Evolutionary conservation across 345 rosid genomes (phyloP).

Genomic region (Eucalyptus coolabah): DNA sequence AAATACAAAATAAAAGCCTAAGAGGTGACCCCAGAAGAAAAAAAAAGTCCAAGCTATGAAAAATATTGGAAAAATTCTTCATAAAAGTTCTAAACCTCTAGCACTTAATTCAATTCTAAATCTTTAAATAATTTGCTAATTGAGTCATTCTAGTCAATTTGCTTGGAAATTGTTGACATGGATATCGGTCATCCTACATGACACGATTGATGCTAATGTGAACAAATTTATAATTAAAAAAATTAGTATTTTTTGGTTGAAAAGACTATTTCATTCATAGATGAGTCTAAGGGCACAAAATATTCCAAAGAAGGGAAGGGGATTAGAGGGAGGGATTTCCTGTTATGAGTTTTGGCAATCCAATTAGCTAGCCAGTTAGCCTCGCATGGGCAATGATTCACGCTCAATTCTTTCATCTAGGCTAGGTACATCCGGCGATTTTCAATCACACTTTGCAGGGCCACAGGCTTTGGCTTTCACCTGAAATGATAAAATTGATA

Average conservation of each 20-base stretch:
- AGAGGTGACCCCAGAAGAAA: background rate
- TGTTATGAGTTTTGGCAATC: background rate
- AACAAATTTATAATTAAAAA: too few relatives aligned
- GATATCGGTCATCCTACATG: accelerated
- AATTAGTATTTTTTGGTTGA: background rate
- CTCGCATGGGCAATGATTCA: background rate
- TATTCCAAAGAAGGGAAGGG: background rate
- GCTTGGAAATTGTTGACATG: background rate
- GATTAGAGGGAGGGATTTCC: background rate
- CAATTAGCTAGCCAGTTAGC: background rate
- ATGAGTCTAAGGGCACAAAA: background rate
- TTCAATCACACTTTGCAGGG: background rate
- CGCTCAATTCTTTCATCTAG: background rate
- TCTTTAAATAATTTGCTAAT: too few relatives aligned
- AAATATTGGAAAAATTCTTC: too few relatives aligned
- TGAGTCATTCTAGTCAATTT: background rate
- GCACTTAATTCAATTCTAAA: background rate
- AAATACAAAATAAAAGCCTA: too few relatives aligned
- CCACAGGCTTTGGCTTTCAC: background rate
- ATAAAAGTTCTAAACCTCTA: too few relatives aligned
- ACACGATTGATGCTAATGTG: accelerated
- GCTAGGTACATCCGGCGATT: background rate
- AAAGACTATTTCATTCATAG: background rate
- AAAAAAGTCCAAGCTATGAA: background rate
- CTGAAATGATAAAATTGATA: background rate